Evolutionary conservation across 2,329 filamentous ascomycete genomes (phyloP), one percentile per base, ranked within the genome.

Genomic region (Ophiostoma pallidulum): DNA sequence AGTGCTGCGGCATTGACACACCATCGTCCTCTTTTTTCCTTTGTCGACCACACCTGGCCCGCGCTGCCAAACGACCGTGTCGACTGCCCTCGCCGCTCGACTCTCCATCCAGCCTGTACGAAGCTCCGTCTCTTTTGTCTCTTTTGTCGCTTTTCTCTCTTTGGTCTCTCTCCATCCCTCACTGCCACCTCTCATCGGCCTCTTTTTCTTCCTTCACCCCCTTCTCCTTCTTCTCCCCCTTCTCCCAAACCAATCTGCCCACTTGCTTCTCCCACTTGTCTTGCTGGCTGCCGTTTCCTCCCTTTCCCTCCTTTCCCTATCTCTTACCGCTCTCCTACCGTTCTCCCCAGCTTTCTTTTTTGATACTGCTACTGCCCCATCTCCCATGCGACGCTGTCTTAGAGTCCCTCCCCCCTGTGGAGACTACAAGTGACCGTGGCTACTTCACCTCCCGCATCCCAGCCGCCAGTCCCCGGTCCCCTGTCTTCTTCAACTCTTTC

Each of bases 341-440:
- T 49, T 46, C 20, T 32, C n/a, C n/a, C n/a, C n/a, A n/a, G n/a
- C 39, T 41, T 50, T 49, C 46, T 38, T 51, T 41, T 46, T 26
- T 48, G 40, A 40, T 29, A 41, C 44, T 41, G 41, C 37, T 29
- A 22, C 39, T 40, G 41, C 29, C 18, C 46, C 37, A 28, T 22
- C 31, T 18, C 36, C 37, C 29, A 26, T 33, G 22, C 37, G 47
- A 44, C 41, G 20, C 47, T 44, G 28, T 44, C 13, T 48, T n/a
- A n/a, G n/a, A n/a, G n/a, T n/a, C n/a, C n/a, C 14, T 31, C 20
- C 28, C 37, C 18, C 20, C 22, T 42, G 42, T 50, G 48, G 48
- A 50, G 48, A 42, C n/a, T n/a, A n/a, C n/a, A 38, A 7, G 33
- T 29, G 13, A 35, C 22, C 9, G 41, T 32, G 22, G 39, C 40